Evolutionary conservation across 306 rosid species (phyloP).

Genomic region (Cucumis melo): DNA sequence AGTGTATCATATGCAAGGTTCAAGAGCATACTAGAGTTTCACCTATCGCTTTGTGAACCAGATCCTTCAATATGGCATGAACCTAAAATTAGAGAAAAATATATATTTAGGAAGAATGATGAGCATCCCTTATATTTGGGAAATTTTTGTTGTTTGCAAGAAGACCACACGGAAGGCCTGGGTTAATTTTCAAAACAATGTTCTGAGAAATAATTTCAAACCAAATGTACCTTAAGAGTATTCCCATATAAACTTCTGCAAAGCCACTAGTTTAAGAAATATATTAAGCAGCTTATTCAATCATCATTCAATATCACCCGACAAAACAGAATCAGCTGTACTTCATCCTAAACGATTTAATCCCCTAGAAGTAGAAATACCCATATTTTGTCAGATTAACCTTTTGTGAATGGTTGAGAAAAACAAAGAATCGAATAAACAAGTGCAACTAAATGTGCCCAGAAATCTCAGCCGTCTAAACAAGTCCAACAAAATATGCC

Average conservation of each 20-base stretch:
- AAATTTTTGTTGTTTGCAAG: background rate
- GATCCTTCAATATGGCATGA: constrained; percentile 57
- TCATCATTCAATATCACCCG: background rate
- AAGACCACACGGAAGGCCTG: background rate
- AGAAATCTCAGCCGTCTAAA: background rate
- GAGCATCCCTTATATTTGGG: background rate
- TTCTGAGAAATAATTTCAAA: background rate
- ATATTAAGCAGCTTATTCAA: background rate
- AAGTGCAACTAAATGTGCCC: background rate
- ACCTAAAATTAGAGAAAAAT: constrained; percentile 33
- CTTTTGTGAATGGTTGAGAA: background rate
- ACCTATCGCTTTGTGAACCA: constrained; percentile 64
- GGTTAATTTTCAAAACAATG: background rate
- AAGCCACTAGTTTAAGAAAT: background rate
- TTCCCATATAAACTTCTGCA: background rate
- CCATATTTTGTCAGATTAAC: background rate
- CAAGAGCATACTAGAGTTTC: constrained; percentile 57
- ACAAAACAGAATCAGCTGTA: background rate
- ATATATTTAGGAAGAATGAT: background rate
- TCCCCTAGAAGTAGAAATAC: background rate
- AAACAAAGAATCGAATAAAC: background rate
- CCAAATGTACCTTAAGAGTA: background rate
- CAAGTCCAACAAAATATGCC: background rate
- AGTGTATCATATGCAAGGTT: background rate
- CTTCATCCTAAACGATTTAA: background rate